Evolutionary conservation across 169 alveolate species (phyloP).

Genomic region (Plasmodium cynomolgi): DNA sequence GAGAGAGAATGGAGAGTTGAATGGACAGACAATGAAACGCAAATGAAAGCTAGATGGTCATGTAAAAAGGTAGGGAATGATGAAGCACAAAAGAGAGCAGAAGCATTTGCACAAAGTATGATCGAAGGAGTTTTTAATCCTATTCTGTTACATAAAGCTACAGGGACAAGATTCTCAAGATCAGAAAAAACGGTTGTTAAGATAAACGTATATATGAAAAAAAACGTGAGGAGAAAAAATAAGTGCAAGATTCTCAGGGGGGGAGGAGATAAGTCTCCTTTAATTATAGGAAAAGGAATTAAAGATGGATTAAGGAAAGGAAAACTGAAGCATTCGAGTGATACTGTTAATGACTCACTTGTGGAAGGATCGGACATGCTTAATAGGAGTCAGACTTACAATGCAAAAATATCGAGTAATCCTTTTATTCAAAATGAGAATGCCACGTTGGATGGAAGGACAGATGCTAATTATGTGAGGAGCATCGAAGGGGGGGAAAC

Average conservation of each 20-base stretch:
- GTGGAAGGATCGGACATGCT: background rate
- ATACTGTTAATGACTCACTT: background rate
- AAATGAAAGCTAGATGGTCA: conserved; percentile 87
- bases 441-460: background rate
- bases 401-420: background rate
- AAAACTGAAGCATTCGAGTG: background rate
- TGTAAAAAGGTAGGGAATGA: conserved; percentile 87
- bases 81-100: conserved; percentile 86
- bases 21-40: conserved; percentile 79
- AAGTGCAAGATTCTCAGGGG: background rate
- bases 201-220: conserved; percentile 61
- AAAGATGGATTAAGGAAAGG: background rate
- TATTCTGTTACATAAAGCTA: conserved; percentile 84
- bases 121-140: conserved; percentile 84
- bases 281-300: background rate
- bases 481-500: background rate
- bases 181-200: conserved; percentile 67
- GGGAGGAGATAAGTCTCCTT: background rate
- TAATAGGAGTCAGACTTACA: background rate
- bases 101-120: conserved; percentile 84
- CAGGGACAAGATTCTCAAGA: conserved; percentile 82
- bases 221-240: conserved; percentile 19
- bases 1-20: conserved; percentile 87
- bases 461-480: background rate
- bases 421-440: background rate